Evolutionary conservation across 345 rosid species (phyloP), one percentile per base, ranked within the genome.

Genomic region (Cardamine resedifolia): DNA sequence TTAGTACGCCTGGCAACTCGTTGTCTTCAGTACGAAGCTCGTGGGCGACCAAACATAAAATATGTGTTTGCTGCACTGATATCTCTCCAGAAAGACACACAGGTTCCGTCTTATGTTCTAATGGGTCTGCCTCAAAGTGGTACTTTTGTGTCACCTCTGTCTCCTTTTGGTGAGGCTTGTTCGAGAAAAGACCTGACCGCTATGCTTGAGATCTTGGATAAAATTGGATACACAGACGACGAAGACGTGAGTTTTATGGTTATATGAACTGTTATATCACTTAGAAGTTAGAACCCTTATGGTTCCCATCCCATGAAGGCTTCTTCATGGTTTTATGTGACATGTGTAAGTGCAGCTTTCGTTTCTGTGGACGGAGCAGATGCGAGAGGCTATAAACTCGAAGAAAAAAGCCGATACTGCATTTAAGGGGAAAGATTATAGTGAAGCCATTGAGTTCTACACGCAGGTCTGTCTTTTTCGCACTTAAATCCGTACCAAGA

Each of bases 141-240:
- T 61, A 80, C 83, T 39, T n/a, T 43, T 18, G 71, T 82, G 26
- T 59, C 86, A 64, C 85, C 90, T 55, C 75, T 81, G 14, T 83
- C 98, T 33, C 88, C 94, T n/a, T 75, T 90, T 57, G 97, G 86
- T n/a, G 94, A 93, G 78, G 96, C 98, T 67, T 86, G 89, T 78
- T 80, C 81, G 44, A 84, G 88, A 78, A 82, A 62, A 80, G 97
- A 90, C 83, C 81, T 93, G 82, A 84, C 84, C 74, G 89, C 98
- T 45, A 84, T 93, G 59, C 88, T 83, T 59, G 92, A 88, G 78
- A 85, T 88, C 71, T 69, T 93, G 73, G 94, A 90, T 68, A 81
- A 85, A 60, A 71, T 90, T 76, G 96, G 93, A 8, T 93, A 88
- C 79, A 87, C 86, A 82, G 96, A 88, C 57, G 98, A 93, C 12